Conservation (phyloP, 768 basidiomycete species). For the Phallus indusiatus region DNA sequence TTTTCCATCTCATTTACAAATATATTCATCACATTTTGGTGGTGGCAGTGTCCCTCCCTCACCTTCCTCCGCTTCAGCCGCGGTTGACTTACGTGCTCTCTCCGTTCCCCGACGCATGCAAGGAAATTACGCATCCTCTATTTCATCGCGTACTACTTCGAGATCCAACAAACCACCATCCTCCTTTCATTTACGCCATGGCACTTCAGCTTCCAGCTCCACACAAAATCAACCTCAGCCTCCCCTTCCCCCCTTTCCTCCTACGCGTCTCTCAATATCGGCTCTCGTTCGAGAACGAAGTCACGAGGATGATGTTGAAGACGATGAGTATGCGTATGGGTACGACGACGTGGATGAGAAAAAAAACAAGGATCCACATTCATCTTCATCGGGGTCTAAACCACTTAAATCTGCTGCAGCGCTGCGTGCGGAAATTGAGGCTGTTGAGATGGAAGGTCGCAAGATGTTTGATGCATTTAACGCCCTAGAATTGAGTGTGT, state of each 20-base stretch:
- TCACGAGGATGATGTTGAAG: conserved; percentile 28
- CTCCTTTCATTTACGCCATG: conserved; percentile 7
- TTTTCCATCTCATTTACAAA: not conserved
- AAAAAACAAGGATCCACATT: conserved; percentile 14
- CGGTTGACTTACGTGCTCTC: not conserved
- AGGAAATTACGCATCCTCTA: conserved; percentile 5
- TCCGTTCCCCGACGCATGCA: not conserved
- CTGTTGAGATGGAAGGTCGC: conserved; percentile 61
- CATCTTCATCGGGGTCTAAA: conserved; percentile 29
- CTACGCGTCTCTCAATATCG: not conserved
- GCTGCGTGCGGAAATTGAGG: conserved; percentile 55
- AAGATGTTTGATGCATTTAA: conserved; percentile 72
- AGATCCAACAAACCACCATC: conserved; percentile 7
- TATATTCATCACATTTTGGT: not conserved
- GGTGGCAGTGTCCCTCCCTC: not conserved
- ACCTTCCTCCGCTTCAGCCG: not conserved
- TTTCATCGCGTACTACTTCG: conserved; percentile 7
- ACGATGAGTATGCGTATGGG: conserved; percentile 11
- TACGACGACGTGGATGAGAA: not conserved
- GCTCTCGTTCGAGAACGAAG: conserved; percentile 8
- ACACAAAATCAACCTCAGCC: conserved; percentile 15
- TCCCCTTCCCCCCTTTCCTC: conserved; percentile 18
- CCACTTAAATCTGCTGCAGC: conserved; percentile 49
- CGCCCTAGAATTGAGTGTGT: conserved; percentile 61
- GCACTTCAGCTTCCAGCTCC: conserved; percentile 11